Evolutionary conservation across 2,329 filamentous ascomycete species (phyloP), one percentile per base, ranked within the genome.

Genomic region (Xylaria sp.): DNA sequence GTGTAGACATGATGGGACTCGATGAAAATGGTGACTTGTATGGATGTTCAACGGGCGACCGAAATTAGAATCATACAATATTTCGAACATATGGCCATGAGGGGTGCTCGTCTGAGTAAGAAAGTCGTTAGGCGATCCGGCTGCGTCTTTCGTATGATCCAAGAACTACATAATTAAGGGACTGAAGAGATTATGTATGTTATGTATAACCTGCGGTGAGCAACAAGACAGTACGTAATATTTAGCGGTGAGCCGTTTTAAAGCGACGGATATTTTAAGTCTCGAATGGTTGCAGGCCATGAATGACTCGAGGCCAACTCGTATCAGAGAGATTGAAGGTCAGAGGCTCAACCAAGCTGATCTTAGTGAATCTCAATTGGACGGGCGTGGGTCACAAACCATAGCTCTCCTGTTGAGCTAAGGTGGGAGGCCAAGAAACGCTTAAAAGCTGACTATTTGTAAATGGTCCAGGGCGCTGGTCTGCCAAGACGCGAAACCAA

Each of bases 291-390:
- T 31, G 10, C 18, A 18, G 18, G 20, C 39, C 56, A 41, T 62
- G 62, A 66, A 28, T 36, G 33, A 36, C 58, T 69, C 52, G 25
- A 61, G 31, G 18, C 31, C 46, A 60, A 67, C 62, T 71, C 69
- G 66, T 71, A 71, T 71, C n/a, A 12, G 63, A 39, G 66, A 71
- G 66, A 71, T 71, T 71, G 66, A 52, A 57, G 39, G 63, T 4
- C 28, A 58, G 51, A 43, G 57, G 28, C 64, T 61, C 41, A n/a
- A 18, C 41, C 4, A 46, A 46, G 41, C 41, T 46, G 18, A 18
- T 52, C 13, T 52, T 3, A 61, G 52, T 23, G 20, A 58, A 56
- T 52, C 23, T 23, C 36, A 48, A 60, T 57, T 63, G 55, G 23
- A 62, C 64, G 41, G 55, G 62, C 49, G 41, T 43, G 59, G 58